A percentile compares a stretch with the other conserved stretches of the same genome.
These are phyloP conservation scores for Botrytis pseudocinerea DNA, from an alignment of 2,329 filamentous ascomycete genomes.

Conservation along the genomic window DNA sequence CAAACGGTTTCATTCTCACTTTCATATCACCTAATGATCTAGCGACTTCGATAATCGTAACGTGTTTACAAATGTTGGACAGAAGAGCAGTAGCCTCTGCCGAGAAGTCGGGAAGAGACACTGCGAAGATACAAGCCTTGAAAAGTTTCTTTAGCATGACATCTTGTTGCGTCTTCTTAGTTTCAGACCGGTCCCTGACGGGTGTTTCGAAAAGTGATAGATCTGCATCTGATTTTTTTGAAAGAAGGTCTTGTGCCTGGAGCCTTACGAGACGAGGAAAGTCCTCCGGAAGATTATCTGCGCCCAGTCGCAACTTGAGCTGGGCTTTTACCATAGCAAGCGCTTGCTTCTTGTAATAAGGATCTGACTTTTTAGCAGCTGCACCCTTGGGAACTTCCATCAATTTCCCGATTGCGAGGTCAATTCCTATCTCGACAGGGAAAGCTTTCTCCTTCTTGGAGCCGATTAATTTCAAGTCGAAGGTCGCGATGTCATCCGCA, in stretches of 20 bases:
- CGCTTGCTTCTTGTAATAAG: constrained; percentile 90
- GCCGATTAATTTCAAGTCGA: constrained; percentile 85
- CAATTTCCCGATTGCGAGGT: constrained; percentile 84
- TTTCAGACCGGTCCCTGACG: constrained; percentile 77
- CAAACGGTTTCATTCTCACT: constrained; percentile 74
- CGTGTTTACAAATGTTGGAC: constrained; percentile 81
- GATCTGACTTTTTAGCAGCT: constrained; percentile 59
- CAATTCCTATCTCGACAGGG: constrained; percentile 80
- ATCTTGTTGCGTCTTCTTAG: constrained; percentile 86
- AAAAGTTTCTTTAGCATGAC: constrained; percentile 79
- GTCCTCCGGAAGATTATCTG: constrained; percentile 86
- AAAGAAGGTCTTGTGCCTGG: constrained; percentile 81
- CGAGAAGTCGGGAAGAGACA: constrained; percentile 78
- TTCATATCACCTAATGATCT: constrained; percentile 79
- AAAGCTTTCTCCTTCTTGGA: constrained; percentile 88
- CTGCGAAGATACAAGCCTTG: constrained; percentile 84
- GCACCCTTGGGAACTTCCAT: constrained; percentile 71
- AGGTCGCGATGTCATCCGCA: constrained; percentile 83
- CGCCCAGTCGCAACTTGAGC: constrained; percentile 85
- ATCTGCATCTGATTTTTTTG: constrained; percentile 69
- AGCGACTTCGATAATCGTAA: constrained; percentile 86
- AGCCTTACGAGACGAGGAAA: constrained; percentile 80
- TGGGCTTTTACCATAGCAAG: constrained; percentile 85
- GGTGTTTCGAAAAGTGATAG: constrained; percentile 71
- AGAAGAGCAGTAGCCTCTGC: constrained; percentile 74